Base-by-base conservation (phyloP, 495 filamentous ascomycete genomes). In the Aspergillus incahuasiensis region DNA sequence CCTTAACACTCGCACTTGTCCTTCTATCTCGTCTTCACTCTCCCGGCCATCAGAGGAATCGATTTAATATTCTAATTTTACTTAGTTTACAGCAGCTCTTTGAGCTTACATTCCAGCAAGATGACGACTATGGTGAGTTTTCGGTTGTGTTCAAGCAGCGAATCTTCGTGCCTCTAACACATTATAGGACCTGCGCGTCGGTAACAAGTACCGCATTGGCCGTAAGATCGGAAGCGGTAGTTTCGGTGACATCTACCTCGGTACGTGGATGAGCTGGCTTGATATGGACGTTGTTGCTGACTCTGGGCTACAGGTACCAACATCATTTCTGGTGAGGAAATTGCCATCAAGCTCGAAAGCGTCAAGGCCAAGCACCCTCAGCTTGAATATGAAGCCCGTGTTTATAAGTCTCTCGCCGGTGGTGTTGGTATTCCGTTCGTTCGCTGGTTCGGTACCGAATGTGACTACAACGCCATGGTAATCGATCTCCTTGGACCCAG, bases 391-490 rank as follows among this genome's bases (percentile, higher is more conserved):
- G 95, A 99, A 72, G 95, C 95, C 55, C 91, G 95, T 58, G 95
- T 99, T 68, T 99, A 99, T 86, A 99, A 99, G 77, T 96, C 91
- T 20, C 88, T 99, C 54, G 95, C 95, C 48, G 95, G 95, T 59
- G 95, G 95, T 72, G 95, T 99, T 61, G 95, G 95, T 52, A 99
- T 99, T 58, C 95, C 95, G 39, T 99, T 99, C 66, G 95, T 99
- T 62, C 90, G 95, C 71, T 99, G 95, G 95, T 99, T 97, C 75
- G 95, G 95, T 59, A 99, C 95, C 53, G 95, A 99, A 75, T 99
- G 95, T 74, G 95, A 99, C 77, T 99, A 99, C 84, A 97, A 99
- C 76, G 95, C 95, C 66, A 99, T 99, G 95, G 95, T 99, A 46
- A 87, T 99, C 60, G 95, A 99, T 67, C 85, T 99, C 16, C 89